phyloP scores from a whole-genome alignment of 2,329 filamentous ascomycete genomes.

The Pseudogymnoascus sp. region DNA sequence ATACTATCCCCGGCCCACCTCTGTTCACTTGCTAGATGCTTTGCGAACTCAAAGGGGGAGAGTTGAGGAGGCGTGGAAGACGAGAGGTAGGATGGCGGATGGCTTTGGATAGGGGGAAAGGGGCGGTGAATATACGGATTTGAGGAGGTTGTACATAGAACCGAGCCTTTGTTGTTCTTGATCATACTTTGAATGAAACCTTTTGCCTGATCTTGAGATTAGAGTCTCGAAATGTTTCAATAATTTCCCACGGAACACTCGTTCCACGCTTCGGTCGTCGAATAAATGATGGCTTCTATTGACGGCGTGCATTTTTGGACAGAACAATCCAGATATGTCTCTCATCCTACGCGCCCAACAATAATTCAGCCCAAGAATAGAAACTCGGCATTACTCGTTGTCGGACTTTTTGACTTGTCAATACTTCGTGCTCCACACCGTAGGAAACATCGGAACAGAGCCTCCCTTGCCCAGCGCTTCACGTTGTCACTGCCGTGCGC shows the following conservation, averaged over 20 bases:
- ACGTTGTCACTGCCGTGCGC: not conserved
- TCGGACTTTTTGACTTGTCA: not conserved
- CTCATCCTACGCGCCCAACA: not conserved
- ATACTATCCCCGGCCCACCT: conserved; percentile 41
- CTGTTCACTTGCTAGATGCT: conserved; percentile 39
- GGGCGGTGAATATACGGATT: not conserved
- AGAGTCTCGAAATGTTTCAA: not conserved
- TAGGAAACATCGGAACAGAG: not conserved
- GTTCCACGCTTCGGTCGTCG: not conserved
- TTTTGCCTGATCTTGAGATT: not conserved
- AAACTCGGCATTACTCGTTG: not conserved
- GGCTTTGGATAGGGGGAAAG: not conserved
- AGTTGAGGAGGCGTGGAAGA: not conserved
- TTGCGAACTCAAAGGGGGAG: conserved; percentile 13
- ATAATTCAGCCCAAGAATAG: not conserved
- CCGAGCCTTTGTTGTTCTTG: not conserved
- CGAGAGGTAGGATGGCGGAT: not conserved
- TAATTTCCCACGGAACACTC: not conserved
- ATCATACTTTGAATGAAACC: not conserved
- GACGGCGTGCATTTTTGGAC: not conserved
- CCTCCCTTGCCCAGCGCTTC: not conserved
- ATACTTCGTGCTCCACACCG: not conserved
- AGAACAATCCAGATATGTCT: conserved; percentile 1
- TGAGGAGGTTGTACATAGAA: not conserved
- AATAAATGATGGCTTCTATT: not conserved